Evolutionary conservation across 768 basidiomycete species (phyloP).

Genomic region (Leccinum barrowsii): DNA sequence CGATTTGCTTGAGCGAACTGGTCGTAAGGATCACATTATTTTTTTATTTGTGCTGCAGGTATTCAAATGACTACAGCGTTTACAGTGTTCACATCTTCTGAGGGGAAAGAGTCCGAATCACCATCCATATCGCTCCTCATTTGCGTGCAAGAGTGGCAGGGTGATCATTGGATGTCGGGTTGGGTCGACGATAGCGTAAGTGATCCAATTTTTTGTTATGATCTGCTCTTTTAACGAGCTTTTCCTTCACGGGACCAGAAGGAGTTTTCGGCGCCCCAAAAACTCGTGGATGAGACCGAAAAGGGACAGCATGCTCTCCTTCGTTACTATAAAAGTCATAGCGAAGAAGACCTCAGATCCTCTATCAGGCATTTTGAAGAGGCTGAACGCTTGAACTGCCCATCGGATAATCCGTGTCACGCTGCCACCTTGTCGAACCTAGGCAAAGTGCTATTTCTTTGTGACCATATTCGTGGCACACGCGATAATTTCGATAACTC

Average conservation of each 20-base stretch:
- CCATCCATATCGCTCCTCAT: background rate
- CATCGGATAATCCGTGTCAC: background rate
- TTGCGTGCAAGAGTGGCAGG: background rate
- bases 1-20: background rate
- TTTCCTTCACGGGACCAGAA: background rate
- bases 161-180: background rate
- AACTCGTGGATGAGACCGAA: background rate
- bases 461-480: background rate
- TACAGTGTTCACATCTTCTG: background rate
- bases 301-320: background rate
- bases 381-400: background rate
- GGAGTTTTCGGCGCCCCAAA: background rate
- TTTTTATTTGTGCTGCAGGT: too few relatives aligned
- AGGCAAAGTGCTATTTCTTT: conserved; percentile 6
- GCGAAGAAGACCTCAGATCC: background rate
- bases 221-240: background rate
- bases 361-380: conserved; percentile 2
- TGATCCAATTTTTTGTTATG: background rate
- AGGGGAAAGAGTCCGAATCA: background rate
- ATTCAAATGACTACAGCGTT: background rate
- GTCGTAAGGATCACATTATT: background rate
- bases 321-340: background rate
- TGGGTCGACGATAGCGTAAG: background rate
- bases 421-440: conserved; percentile 13
- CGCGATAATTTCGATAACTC: background rate